Percentiles rank a stretch among this genome's conserved stretches.
Evolutionary conservation across 768 basidiomycete species (phyloP).

Genomic region (Russula vinacea): DNA sequence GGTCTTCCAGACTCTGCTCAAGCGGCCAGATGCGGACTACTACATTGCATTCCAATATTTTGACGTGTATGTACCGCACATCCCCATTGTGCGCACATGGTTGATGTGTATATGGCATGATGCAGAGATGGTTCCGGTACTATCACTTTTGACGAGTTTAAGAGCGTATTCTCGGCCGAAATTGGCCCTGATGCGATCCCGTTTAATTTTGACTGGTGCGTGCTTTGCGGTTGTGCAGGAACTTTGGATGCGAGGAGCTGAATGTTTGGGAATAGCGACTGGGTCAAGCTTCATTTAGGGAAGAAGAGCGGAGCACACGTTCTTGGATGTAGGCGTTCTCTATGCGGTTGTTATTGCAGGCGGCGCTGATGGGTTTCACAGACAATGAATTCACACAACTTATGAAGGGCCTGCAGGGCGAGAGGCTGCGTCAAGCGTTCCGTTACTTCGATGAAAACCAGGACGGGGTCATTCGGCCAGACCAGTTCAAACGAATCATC

Average conservation of each 20-base stretch:
- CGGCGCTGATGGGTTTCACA: conserved; percentile 35
- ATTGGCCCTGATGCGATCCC: conserved; percentile 79
- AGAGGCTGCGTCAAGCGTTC: conserved; percentile 95
- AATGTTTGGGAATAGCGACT: conserved; percentile 55
- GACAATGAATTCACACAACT: conserved; percentile 97
- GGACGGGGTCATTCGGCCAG: conserved; percentile 91
- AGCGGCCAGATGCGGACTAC: conserved; percentile 95
- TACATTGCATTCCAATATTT: conserved; percentile 97
- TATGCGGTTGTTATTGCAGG: conserved; percentile 1
- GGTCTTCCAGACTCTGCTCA: conserved; percentile 89
- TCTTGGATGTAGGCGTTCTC: conserved; percentile 69
- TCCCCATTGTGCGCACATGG: conserved; percentile 10
- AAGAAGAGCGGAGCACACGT: conserved; percentile 89
- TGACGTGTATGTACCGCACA: conserved; percentile 58
- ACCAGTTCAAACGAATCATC: conserved; percentile 94
- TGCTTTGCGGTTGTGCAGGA: conserved; percentile 27
- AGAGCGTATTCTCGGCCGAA: conserved; percentile 81
- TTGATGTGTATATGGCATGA: background rate
- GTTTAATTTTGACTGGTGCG: conserved; percentile 90
- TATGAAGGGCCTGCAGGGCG: conserved; percentile 98
- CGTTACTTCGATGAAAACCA: conserved; percentile 84
- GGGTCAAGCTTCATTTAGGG: conserved; percentile 95
- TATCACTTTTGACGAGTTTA: conserved; percentile 94
- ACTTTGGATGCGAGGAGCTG: background rate
- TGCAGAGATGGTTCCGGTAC: conserved; percentile 83